Evolutionary conservation across 2,329 filamentous ascomycete species (phyloP), one percentile per base, ranked within the genome.

Genomic region (Fusarium domesticum): DNA sequence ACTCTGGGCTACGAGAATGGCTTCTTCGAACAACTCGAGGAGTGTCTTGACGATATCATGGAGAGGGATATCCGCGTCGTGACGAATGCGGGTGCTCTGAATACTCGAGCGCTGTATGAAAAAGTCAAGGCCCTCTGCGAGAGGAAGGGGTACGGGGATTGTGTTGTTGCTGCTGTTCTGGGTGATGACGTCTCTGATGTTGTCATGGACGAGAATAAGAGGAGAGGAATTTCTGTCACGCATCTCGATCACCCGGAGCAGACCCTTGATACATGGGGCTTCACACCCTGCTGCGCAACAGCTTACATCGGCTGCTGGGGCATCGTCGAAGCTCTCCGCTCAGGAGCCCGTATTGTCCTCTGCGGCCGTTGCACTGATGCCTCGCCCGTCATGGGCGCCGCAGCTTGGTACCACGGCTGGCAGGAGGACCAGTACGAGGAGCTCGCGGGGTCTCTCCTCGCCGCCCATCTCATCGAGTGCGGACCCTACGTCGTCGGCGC

Each of bases 401-500:
- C 77, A 0, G 73, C 72, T 54, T 81, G 70, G 64, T 82, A 77
- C 72, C 70, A 81, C 41, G 63, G 66, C 2, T 83, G 77, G 79
- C 47, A 50, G 1, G 67, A 72, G 14, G 67, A 64, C 0, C 67
- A 73, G 18, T 77, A 71, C 16, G 70, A 81, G 45, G 53, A 65
- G 15, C 64, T 82, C 5, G 78, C 77, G 0, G 72, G 73, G 0
- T 64, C 74, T 0, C 56, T 80, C 0, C 58, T 80, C 4, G 74
- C 75, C 0, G 76, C 73, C 1, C 75, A 80, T 57, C 56, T 79
- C 6, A 77, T 79, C 32, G 77, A 80, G 53, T 80, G 76, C 51
- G 71, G 69, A 0, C 66, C 72, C 1, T 81, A 81, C 42, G 74
- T 74, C 3, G 76, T 74, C 0, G 78, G 77, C 0, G 72, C 65